Evolutionary conservation across 179 eudicot genomes (phyloP).

Genomic region (Spergularia azorica): DNA sequence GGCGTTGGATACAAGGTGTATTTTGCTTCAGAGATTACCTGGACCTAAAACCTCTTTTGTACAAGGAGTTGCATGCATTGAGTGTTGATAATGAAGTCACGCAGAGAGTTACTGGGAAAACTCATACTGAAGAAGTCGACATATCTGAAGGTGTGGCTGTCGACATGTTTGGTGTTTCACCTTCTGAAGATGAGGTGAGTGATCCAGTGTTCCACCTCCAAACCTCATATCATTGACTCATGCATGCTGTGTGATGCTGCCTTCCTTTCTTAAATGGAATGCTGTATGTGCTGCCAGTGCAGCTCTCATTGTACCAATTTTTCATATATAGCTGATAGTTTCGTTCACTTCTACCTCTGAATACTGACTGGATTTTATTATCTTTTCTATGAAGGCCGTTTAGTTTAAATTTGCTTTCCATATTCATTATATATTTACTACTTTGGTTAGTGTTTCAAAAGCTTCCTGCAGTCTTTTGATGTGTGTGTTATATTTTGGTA

Average conservation of each 20-base stretch:
- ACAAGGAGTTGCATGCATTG: conserved; percentile 6
- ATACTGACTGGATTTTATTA: too few relatives aligned
- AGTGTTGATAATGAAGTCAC: conserved; percentile 29
- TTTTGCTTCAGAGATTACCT: conserved; percentile 38
- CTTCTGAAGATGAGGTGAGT: conserved; percentile 65
- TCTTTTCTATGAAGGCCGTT: too few relatives aligned
- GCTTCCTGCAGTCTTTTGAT: background rate
- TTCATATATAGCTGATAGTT: too few relatives aligned
- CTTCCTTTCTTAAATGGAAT: too few relatives aligned
- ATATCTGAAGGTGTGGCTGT: conserved; percentile 79
- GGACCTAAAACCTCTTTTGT: conserved; percentile 19
- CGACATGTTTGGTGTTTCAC: conserved; percentile 78
- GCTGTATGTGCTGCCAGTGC: too few relatives aligned
- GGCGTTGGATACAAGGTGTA: conserved; percentile 98
- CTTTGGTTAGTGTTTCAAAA: background rate
- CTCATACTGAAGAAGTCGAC: conserved; percentile 57
- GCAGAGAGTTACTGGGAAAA: conserved; percentile 23
- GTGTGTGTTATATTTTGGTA: background rate
- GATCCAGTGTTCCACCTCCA: background rate
- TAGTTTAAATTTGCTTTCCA: too few relatives aligned
- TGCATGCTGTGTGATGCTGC: too few relatives aligned
- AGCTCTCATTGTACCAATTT: too few relatives aligned
- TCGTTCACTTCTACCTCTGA: too few relatives aligned
- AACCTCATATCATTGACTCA: too few relatives aligned
- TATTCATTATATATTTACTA: background rate